Percentiles rank a stretch among this genome's conserved stretches.
Conservation (phyloP, 768 basidiomycete genomes). For the Tephrocybe sp. region DNA sequence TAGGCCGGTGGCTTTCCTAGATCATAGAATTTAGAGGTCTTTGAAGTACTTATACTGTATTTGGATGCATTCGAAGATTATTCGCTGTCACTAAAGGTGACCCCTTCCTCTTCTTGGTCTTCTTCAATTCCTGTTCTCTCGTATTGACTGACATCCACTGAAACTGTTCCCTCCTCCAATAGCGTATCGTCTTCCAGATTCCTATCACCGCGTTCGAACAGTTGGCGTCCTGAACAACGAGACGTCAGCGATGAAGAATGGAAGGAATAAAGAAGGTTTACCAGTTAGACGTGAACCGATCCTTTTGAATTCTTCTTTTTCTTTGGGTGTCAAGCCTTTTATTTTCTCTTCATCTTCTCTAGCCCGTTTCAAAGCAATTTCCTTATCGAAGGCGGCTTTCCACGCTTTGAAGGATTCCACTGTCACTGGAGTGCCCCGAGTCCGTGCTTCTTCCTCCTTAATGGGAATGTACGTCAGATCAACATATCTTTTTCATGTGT, state of each 20-base stretch:
- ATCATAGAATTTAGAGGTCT: not conserved
- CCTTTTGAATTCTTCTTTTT: slow-evolving; percentile 82
- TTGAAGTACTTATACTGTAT: too few relatives aligned
- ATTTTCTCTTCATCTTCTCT: slow-evolving; percentile 77
- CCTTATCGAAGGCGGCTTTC: slow-evolving; percentile 79
- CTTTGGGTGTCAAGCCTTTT: slow-evolving; percentile 70
- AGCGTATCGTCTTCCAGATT: slow-evolving; percentile 79
- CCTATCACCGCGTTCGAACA: slow-evolving; percentile 79
- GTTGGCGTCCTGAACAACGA: slow-evolving; percentile 72
- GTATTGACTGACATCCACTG: slow-evolving; percentile 89
- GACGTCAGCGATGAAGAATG: slow-evolving; percentile 1
- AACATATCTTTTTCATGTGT: not conserved
- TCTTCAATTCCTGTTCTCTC: slow-evolving; percentile 62
- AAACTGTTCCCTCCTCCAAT: slow-evolving; percentile 82
- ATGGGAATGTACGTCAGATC: slow-evolving; percentile 11
- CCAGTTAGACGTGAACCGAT: slow-evolving; percentile 65
- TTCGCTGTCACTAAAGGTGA: slow-evolving; percentile 89
- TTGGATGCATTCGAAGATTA: slow-evolving; percentile 30
- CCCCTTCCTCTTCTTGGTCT: slow-evolving; percentile 67
- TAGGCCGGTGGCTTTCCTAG: slow-evolving; percentile 21
- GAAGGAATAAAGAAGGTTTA: slow-evolving; percentile 29
- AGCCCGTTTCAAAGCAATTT: slow-evolving; percentile 54
- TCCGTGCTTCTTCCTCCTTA: slow-evolving; percentile 85
- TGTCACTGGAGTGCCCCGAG: slow-evolving; percentile 92
- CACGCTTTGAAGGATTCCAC: slow-evolving; percentile 76